A percentile compares a stretch with the other conserved stretches of the same genome.
Conservation (phyloP, 768 basidiomycete genomes). For the Tricholoma sp. region DNA sequence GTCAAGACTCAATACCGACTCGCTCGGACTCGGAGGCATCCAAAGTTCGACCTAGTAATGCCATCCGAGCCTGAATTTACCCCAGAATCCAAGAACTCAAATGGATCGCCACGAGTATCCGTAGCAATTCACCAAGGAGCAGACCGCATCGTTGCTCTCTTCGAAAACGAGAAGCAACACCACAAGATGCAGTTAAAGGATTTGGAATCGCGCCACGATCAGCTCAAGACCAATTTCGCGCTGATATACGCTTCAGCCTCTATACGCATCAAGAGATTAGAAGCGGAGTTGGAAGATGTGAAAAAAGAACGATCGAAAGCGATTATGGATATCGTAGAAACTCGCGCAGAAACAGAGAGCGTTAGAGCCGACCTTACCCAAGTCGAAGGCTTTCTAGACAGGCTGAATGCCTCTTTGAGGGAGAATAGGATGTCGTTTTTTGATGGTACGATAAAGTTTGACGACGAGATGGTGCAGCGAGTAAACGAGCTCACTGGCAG, state of each 20-base stretch:
- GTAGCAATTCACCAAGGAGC: background rate
- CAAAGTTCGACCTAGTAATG: background rate
- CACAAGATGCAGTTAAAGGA: background rate
- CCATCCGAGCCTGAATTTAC: no score
- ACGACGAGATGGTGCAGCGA: background rate
- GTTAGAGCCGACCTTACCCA: background rate
- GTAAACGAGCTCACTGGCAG: background rate
- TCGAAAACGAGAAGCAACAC: background rate
- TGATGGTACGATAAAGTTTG: background rate
- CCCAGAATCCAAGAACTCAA: background rate
- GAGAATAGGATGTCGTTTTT: background rate
- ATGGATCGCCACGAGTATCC: background rate
- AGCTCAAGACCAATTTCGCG: background rate
- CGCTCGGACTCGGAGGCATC: no score
- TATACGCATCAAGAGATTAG: background rate
- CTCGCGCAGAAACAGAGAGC: background rate
- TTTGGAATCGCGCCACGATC: background rate
- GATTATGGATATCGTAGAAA: background rate
- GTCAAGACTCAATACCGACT: no score
- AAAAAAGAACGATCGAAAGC: background rate
- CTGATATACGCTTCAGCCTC: background rate
- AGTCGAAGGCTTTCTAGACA: background rate
- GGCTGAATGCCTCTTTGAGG: background rate
- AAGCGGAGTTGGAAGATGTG: background rate
- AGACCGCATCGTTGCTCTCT: background rate